Base-by-base conservation (phyloP, 2,329 filamentous ascomycete species). In the Colletotrichum ledebouriae region DNA sequence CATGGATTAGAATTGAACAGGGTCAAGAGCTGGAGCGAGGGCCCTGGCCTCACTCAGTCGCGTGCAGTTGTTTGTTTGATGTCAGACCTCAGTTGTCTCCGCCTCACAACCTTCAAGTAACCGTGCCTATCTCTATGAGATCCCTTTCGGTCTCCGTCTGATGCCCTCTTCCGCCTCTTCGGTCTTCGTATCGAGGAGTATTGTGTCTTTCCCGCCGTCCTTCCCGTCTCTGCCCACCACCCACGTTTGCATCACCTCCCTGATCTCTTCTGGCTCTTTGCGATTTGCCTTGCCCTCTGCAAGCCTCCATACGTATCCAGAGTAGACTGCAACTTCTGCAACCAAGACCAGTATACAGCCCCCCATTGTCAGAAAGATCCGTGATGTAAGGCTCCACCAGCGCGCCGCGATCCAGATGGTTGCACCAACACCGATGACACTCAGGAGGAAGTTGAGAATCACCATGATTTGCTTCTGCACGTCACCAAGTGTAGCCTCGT, bases 381-480 rank as follows among this genome's bases (percentile, higher is more conserved):
- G 83, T 49, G 89, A 85, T 0, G 92, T 89, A 1, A 90, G 86
- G 70, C 86, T 90, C 92, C 92, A 95, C 85, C 92, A 92, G 58
- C 89, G 84, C 1, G 91, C 91, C 15, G 87, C 86, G n/a, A 94
- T 85, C 93, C 92, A 96, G 39, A 96, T 86, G 7, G 92, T 92
- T 2, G 86, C 89, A 3, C 89, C 91, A 58, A 92, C 92, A 50
- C 94, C 93, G 3, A 95, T 82, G 60, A 98, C 92, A 59, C 93
- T 97, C 60, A 97, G 85, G 44, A 98, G 81, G 58, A 98, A 94
- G 78, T 98, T 99, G 74, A 97, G 85, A 59, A 98, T 94, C 7
- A 98, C 84, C 47, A 92, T 90, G 64, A 96, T 81, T 75, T 96
- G 93, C n/a, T 92, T 86, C 76, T 95, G 91, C 1, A 96, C 84